Conservation (phyloP, 306 rosid genomes). For the Corylus heterophylla region DNA sequence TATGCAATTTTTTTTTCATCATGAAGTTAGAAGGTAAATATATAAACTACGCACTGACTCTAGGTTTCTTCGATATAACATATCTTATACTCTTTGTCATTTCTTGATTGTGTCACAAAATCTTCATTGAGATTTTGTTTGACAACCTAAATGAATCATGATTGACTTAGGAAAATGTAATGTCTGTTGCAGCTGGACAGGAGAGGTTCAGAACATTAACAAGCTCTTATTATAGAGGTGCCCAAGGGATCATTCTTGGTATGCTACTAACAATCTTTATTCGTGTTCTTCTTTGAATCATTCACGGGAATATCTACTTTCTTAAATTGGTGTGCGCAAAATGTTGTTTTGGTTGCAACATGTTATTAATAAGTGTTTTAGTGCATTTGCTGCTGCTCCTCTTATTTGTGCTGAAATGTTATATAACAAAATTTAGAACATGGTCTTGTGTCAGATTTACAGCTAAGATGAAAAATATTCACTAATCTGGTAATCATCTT, state of each 20-base stretch:
- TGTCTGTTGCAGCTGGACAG: slow-evolving; percentile 86
- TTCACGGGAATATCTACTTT: background rate
- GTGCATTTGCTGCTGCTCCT: background rate
- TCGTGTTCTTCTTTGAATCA: background rate
- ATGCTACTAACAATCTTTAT: slow-evolving; percentile 18
- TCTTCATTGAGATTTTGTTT: background rate
- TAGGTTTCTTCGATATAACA: background rate
- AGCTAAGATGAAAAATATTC: background rate
- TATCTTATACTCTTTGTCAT: background rate
- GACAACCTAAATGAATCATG: background rate
- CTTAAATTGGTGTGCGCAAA: background rate
- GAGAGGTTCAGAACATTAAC: slow-evolving; percentile 95
- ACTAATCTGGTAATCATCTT: background rate
- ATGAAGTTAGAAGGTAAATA: too few species aligned
- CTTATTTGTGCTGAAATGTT: background rate
- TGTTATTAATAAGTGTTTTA: background rate
- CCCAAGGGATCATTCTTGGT: slow-evolving; percentile 97
- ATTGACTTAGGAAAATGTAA: slow-evolving; percentile 9
- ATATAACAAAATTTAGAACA: background rate
- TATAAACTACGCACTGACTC: too few species aligned
- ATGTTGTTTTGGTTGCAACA: slow-evolving; percentile 5
- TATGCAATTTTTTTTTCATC: background rate
- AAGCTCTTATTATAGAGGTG: slow-evolving; percentile 91
- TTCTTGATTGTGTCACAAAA: background rate
- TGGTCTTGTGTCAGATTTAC: background rate